These are phyloP conservation scores for Trifolium dubium DNA, from an alignment of 306 rosid genomes.

Conservation along the genomic window DNA sequence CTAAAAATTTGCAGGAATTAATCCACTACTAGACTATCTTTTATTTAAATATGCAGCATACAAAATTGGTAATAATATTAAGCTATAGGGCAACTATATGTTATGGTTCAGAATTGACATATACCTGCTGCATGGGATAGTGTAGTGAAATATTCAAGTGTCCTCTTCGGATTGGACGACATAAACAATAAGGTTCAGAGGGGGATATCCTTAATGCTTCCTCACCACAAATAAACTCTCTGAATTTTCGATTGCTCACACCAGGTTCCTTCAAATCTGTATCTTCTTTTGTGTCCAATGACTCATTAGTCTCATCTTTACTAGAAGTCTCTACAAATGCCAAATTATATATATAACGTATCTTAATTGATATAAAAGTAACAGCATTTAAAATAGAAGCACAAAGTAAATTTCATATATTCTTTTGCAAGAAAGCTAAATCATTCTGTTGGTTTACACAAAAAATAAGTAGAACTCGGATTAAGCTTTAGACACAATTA, in stretches of 20 bases:
- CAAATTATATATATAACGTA: constrained; percentile 24
- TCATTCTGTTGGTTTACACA: constrained; percentile 12
- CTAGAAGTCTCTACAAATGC: constrained; percentile 55
- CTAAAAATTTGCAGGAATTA: no score
- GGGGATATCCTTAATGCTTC: constrained; percentile 85
- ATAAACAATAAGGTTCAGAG: constrained; percentile 72
- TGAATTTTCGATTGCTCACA: constrained; percentile 51
- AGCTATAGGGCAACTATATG: not conserved
- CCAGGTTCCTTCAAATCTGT: constrained; percentile 55
- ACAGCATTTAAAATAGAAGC: constrained; percentile 27
- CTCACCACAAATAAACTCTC: constrained; percentile 77
- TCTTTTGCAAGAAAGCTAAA: constrained; percentile 31
- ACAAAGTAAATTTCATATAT: constrained; percentile 25
- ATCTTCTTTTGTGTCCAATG: constrained; percentile 54
- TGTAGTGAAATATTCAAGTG: constrained; percentile 86
- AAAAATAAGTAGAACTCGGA: constrained; percentile 26
- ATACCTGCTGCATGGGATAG: constrained; percentile 97
- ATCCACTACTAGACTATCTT: no score
- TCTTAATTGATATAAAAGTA: constrained; percentile 42
- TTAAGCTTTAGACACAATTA: constrained; percentile 19
- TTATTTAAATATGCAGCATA: not conserved
- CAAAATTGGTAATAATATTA: not conserved
- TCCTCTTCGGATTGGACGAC: constrained; percentile 93
- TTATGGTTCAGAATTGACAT: constrained; percentile 30
- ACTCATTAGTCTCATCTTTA: constrained; percentile 51